These are phyloP conservation scores for Solanum corneliomulleri DNA, from an alignment of 257 asterid genomes.

Conservation along the genomic window DNA sequence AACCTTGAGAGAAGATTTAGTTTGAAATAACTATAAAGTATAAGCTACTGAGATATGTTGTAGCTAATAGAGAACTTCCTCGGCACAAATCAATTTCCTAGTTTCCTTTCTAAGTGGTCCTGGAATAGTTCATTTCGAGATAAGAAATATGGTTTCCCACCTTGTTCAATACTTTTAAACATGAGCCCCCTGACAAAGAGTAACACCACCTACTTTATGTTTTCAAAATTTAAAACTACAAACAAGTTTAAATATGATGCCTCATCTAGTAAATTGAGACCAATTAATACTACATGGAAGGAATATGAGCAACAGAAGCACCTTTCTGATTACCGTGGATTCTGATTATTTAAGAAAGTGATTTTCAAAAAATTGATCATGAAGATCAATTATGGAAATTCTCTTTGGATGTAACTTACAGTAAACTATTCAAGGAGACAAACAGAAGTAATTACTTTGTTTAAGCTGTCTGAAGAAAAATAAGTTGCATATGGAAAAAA, in stretches of 20 bases:
- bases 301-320: background rate
- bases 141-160: background rate
- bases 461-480: background rate
- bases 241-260: background rate
- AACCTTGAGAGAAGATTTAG: background rate
- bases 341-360: background rate
- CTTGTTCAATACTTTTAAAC: background rate
- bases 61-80: background rate
- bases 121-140: background rate
- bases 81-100: background rate
- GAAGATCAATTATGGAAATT: background rate
- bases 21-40: background rate
- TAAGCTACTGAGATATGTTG: background rate
- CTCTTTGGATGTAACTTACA: background rate
- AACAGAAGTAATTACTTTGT: background rate
- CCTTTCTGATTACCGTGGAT: background rate
- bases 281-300: background rate
- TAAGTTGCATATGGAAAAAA: background rate
- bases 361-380: background rate
- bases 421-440: background rate
- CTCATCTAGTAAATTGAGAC: background rate
- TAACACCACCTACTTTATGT: background rate
- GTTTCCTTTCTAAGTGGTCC: background rate
- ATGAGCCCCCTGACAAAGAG: background rate
- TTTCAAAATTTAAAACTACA: background rate